Percentiles rank a stretch among this genome's conserved stretches.
phyloP scores from a whole-genome alignment of 2,329 filamentous ascomycete genomes.

The Bipolaris gigantea region DNA sequence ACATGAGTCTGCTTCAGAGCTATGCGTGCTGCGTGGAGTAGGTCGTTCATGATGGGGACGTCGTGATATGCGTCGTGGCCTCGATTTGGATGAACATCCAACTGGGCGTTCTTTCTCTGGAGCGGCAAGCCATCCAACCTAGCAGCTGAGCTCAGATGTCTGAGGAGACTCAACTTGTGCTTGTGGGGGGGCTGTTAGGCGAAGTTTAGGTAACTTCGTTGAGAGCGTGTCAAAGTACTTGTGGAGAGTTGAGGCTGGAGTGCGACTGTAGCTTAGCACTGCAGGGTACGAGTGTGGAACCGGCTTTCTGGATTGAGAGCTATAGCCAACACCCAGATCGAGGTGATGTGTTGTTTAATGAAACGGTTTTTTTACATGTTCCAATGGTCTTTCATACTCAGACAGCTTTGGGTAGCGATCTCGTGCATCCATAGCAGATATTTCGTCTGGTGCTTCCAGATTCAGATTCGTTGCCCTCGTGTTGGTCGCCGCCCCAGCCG shows the following conservation, averaged over 20 bases:
- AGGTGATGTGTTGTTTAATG: neutral
- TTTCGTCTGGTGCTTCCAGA: slow-evolving; percentile 21
- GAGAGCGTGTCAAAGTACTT: too few species aligned
- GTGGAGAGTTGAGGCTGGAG: neutral
- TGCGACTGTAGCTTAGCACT: neutral
- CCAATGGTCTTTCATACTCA: slow-evolving; percentile 4
- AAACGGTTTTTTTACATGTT: too few species aligned
- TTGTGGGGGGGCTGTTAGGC: neutral
- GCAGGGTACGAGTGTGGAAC: neutral
- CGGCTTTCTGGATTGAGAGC: neutral
- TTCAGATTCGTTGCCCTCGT: slow-evolving; percentile 34
- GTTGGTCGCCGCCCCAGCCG: slow-evolving; percentile 62
- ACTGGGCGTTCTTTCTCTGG: neutral
- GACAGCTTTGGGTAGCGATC: slow-evolving; percentile 50
- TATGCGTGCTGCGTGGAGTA: neutral
- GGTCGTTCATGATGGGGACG: neutral
- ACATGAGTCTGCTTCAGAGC: neutral
- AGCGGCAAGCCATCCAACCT: neutral
- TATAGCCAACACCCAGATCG: too few species aligned
- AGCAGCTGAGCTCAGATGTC: neutral
- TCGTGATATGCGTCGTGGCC: neutral
- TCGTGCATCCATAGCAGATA: slow-evolving; percentile 75
- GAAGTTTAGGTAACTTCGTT: too few species aligned
- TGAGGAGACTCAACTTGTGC: neutral
- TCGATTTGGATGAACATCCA: neutral